Base-by-base conservation (phyloP, 768 basidiomycete species). In the Crucibulum laeve region DNA sequence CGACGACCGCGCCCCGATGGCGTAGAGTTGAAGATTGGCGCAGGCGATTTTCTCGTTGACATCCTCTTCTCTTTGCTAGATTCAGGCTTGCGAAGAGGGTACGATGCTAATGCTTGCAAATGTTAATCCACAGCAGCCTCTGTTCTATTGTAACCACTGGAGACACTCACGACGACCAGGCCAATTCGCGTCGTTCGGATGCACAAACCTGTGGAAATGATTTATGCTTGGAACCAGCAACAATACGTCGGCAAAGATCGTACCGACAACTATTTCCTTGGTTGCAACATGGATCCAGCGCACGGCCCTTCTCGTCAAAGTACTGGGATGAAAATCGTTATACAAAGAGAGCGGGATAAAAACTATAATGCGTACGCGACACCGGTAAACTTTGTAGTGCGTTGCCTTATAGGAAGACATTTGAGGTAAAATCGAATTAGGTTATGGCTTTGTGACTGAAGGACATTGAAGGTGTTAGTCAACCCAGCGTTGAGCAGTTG, bases 251-350 rank as follows among this genome's bases (percentile, higher is more conserved):
- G 38, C 13, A 30, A 38, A 33, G n/a, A 19, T 4, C 35, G 19
- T 50, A 76, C 78, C 77, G 73, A 57, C 77, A 79, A 26, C 56
- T 63, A 33, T 61, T 62, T 22, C 77, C 77, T 48, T 77, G 69
- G 25, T 54, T 65, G 48, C 77, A 79, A 22, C 58, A 60, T 5
- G 72, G 70, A 43, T 62, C 63, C 38, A 74, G 56, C 2, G 68
- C 58, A 18, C 55, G 58, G 11, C 77, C 78, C 32, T 57, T 53
- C 41, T 62, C 62, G 46, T 76, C 71, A 40, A 72, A 79, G 55
- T 80, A 67, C 77, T 79, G 52, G 25, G 3, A 38, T 28, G 19
- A 13, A 18, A 37, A 30, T 8, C n/a, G n/a, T 8, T 8, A 30
- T 30, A 30, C 8, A n/a, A n/a, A n/a, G n/a, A n/a, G n/a, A n/a